Percentiles rank a stretch among this genome's conserved stretches.
phyloP scores from a whole-genome alignment of 345 rosid genomes.

The Rhodamnia rubescens region DNA sequence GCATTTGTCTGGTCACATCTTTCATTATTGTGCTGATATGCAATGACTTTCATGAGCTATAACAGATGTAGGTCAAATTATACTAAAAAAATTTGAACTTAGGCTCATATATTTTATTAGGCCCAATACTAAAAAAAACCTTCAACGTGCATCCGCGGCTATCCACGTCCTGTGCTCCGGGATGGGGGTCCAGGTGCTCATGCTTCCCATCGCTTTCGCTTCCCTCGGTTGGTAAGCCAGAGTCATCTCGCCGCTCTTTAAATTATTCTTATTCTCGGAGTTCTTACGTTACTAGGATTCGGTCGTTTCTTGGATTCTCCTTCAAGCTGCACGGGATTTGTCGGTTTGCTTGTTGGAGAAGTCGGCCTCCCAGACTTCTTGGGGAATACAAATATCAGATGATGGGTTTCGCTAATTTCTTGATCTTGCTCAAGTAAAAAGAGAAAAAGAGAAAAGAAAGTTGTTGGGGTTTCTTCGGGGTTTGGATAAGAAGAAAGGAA shows the following conservation, averaged over 20 bases:
- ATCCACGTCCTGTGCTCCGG: conserved; percentile 16
- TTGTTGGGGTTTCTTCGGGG: background rate
- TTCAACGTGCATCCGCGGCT: too few relatives aligned
- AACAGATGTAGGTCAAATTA: background rate
- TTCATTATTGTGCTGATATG: background rate
- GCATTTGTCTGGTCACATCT: background rate
- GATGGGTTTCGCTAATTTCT: background rate
- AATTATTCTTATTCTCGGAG: background rate
- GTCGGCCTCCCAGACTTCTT: background rate
- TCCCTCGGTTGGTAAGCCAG: conserved; percentile 10
- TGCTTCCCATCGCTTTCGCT: conserved; percentile 14
- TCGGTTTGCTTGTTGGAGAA: background rate
- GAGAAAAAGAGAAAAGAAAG: background rate
- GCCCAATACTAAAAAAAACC: too few relatives aligned
- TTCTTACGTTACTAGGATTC: background rate
- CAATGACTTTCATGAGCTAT: background rate
- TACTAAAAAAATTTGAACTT: rapidly evolving
- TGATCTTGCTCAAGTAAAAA: background rate
- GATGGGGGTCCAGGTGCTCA: conserved; percentile 15
- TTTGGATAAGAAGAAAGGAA: too few relatives aligned
- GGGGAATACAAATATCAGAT: background rate
- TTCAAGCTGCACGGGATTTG: background rate
- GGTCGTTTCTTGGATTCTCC: background rate
- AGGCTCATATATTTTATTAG: background rate
- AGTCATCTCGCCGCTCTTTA: background rate